Conservation (phyloP, 1,284 basidiomycete genomes). For the Mrakiaceae sp. region DNA sequence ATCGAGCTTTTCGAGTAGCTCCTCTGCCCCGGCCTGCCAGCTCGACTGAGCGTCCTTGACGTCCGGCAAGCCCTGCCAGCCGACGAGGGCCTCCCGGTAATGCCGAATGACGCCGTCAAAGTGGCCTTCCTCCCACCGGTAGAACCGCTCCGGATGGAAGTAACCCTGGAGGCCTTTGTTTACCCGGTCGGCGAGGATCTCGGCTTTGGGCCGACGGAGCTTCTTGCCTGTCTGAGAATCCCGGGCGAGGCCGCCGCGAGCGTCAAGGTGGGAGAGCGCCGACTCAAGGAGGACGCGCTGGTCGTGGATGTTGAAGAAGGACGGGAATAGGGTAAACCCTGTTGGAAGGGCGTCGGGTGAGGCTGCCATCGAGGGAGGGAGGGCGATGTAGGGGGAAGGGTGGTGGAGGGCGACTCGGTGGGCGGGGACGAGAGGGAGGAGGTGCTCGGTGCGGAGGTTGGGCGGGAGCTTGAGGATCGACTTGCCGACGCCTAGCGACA, state of each 20-base stretch:
- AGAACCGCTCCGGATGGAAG: constrained; percentile 1
- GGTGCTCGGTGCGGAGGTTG: background rate
- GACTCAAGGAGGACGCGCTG: constrained; percentile 8
- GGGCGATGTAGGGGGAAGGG: background rate
- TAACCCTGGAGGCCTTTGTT: constrained; percentile 3
- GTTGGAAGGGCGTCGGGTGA: background rate
- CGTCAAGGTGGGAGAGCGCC: constrained; percentile 5
- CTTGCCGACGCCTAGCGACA: background rate
- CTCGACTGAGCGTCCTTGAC: too few relatives aligned
- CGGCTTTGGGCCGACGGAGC: background rate
- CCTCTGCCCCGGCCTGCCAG: background rate
- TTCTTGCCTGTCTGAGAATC: background rate
- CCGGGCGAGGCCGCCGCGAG: background rate
- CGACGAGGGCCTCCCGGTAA: constrained; percentile 4
- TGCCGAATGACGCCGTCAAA: constrained; percentile 12
- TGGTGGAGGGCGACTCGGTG: background rate
- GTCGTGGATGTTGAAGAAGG: constrained; percentile 7
- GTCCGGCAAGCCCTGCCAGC: background rate
- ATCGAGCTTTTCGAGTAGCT: background rate
- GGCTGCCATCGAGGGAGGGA: background rate
- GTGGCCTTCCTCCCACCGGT: constrained; percentile 5
- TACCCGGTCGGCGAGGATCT: background rate
- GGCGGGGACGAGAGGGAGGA: background rate
- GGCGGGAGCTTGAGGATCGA: background rate
- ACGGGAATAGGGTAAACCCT: constrained; percentile 7